Conservation (phyloP, 192 early-diverging fungal species). For the Lobosporangium transversale region DNA sequence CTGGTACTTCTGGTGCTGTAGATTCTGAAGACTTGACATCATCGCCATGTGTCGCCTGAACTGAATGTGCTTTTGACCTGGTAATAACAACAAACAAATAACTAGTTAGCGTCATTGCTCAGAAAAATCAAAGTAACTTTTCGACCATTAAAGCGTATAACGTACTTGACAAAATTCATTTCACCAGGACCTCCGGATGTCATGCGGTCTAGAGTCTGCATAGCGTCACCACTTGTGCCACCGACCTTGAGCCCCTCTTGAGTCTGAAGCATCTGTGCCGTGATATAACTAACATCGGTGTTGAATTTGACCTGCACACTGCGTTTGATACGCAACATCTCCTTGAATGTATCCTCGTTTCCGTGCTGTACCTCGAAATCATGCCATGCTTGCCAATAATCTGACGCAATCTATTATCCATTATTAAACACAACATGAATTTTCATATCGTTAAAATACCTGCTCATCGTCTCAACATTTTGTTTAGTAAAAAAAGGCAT, state of each 20-base stretch:
- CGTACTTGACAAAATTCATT: slow-evolving; percentile 53
- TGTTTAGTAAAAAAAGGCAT: background rate
- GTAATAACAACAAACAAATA: background rate
- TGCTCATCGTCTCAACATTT: background rate
- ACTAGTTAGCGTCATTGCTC: background rate
- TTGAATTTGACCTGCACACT: slow-evolving; percentile 86
- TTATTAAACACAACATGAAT: too few relatives aligned
- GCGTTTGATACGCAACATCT: slow-evolving; percentile 96
- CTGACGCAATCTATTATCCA: slow-evolving; percentile 57
- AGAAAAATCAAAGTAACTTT: too few relatives aligned
- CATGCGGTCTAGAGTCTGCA: slow-evolving; percentile 51
- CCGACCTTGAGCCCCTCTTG: slow-evolving; percentile 44
- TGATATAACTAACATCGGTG: slow-evolving; percentile 69
- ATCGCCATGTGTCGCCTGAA: slow-evolving; percentile 32
- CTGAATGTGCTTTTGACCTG: slow-evolving; percentile 45
- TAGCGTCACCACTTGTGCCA: slow-evolving; percentile 24
- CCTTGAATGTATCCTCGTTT: slow-evolving; percentile 98
- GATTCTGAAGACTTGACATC: slow-evolving; percentile 15
- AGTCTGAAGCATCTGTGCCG: slow-evolving; percentile 43
- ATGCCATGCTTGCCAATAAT: slow-evolving; percentile 93
- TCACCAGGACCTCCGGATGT: slow-evolving; percentile 43
- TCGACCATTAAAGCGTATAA: too few relatives aligned
- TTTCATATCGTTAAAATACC: too few relatives aligned
- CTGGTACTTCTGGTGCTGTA: slow-evolving; percentile 15
- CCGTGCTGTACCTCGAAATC: slow-evolving; percentile 97